These are phyloP conservation scores for Claviceps capensis DNA, from an alignment of 2,329 filamentous ascomycete species.

Conservation along the genomic window DNA sequence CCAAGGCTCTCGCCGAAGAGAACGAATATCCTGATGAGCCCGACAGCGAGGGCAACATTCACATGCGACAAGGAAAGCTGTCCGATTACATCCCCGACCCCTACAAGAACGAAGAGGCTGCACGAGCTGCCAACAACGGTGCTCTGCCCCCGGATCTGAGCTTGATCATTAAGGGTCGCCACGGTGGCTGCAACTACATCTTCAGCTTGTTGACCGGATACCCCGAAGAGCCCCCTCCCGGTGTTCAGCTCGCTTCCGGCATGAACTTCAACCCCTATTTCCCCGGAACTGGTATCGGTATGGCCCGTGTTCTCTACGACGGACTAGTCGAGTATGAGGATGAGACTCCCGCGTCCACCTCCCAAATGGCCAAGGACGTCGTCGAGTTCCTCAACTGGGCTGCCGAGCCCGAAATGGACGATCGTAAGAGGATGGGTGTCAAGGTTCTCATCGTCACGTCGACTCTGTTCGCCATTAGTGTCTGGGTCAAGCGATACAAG, in stretches of 20 bases:
- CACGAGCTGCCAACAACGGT: slow-evolving; percentile 95
- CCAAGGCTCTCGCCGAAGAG: slow-evolving; percentile 93
- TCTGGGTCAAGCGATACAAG: slow-evolving; percentile 99
- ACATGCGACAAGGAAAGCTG: slow-evolving; percentile 96
- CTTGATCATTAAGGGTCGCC: slow-evolving; percentile 92
- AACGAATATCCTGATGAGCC: slow-evolving; percentile 98
- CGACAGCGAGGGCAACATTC: slow-evolving; percentile 94
- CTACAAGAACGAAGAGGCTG: slow-evolving; percentile 99
- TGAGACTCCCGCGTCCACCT: slow-evolving; percentile 81
- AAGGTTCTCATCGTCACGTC: slow-evolving; percentile 78
- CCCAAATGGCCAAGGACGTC: slow-evolving; percentile 99
- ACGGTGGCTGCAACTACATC: slow-evolving; percentile 97
- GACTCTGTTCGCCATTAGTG: slow-evolving; percentile 69
- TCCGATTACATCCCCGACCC: slow-evolving; percentile 91
- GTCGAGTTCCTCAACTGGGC: slow-evolving; percentile 99
- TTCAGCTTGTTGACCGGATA: slow-evolving; percentile 95
- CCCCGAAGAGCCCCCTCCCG: slow-evolving; percentile 88
- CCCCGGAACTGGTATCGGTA: slow-evolving; percentile 95
- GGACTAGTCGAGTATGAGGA: slow-evolving; percentile 98
- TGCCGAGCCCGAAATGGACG: slow-evolving; percentile 97
- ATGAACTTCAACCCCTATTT: slow-evolving; percentile 99
- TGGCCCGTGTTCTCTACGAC: slow-evolving; percentile 97
- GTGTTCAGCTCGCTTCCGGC: slow-evolving; percentile 69
- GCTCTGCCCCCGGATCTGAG: slow-evolving; percentile 94
- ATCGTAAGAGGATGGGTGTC: slow-evolving; percentile 98